These are phyloP conservation scores for Aspergillus intermedius DNA, from an alignment of 2,329 filamentous ascomycete species.

Conservation along the genomic window DNA sequence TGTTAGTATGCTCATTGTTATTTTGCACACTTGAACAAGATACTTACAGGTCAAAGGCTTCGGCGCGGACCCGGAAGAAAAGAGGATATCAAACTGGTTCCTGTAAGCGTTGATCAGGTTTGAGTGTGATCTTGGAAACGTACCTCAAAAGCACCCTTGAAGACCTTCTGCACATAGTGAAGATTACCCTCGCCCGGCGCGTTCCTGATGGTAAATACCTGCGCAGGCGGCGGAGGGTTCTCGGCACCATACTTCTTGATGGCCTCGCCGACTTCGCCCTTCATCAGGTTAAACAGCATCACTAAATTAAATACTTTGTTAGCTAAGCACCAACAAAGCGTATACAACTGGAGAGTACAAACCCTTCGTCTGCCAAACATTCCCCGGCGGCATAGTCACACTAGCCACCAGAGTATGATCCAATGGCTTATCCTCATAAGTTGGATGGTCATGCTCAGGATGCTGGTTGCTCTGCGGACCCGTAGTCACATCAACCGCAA, in stretches of 20 bases:
- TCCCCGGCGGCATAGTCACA: conserved; percentile 57
- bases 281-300: conserved; percentile 58
- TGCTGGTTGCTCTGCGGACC: conserved; percentile 58
- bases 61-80: conserved; percentile 67
- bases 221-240: conserved; percentile 71
- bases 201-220: conserved; percentile 74
- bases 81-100: conserved; percentile 75
- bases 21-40: background rate
- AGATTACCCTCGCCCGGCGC: conserved; percentile 59
- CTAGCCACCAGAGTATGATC: conserved; percentile 72
- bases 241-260: conserved; percentile 55
- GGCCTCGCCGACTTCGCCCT: conserved; percentile 56
- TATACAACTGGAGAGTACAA: conserved; percentile 19
- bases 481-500: conserved; percentile 69
- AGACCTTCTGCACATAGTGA: conserved; percentile 86
- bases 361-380: conserved; percentile 78
- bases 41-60: conserved; percentile 46
- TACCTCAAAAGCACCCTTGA: conserved; percentile 74
- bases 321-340: background rate
- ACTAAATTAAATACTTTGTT: conserved; percentile 29
- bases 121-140: conserved; percentile 1
- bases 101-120: conserved; percentile 7
- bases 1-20: conserved; percentile 5
- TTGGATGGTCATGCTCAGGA: conserved; percentile 54
- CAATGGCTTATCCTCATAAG: conserved; percentile 62